phyloP scores from a whole-genome alignment of 169 alveolate species.

The Eimeria falciformis region DNA sequence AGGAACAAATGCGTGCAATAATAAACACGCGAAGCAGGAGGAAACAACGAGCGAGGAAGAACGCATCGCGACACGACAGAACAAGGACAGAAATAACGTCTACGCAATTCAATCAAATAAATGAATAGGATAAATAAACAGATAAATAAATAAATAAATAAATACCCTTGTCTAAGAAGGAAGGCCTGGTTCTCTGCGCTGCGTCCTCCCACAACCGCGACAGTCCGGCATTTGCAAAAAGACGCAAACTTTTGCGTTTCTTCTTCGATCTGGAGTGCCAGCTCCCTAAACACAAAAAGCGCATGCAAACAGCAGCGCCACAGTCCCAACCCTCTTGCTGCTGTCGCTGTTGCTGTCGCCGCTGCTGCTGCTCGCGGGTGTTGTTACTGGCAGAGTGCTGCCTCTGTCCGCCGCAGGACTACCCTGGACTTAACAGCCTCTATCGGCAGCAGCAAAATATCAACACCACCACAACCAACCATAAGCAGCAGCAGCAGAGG shows the following conservation, averaged over 20 bases:
- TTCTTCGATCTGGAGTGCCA: slow-evolving; percentile 95
- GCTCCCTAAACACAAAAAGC: slow-evolving; percentile 85
- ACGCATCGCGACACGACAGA: not conserved
- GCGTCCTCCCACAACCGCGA: slow-evolving; percentile 97
- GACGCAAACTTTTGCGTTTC: slow-evolving; percentile 93
- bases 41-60: too few relatives aligned
- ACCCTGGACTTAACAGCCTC: too few relatives aligned
- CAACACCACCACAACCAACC: slow-evolving; percentile 20
- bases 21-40: too few relatives aligned
- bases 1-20: too few relatives aligned
- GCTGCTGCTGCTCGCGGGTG: not conserved
- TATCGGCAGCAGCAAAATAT: too few relatives aligned
- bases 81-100: too few relatives aligned
- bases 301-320: not conserved
- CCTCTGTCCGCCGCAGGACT: too few relatives aligned
- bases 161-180: slow-evolving; percentile 93
- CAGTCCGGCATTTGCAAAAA: slow-evolving; percentile 89
- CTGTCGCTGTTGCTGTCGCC: slow-evolving; percentile 69
- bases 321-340: not conserved
- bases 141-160: too few relatives aligned
- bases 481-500: not conserved
- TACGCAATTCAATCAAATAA: not conserved
- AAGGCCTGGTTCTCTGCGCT: slow-evolving; percentile 94
- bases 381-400: too few relatives aligned
- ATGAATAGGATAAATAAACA: too few relatives aligned